Conservation (phyloP, 2,329 filamentous ascomycete genomes). For the Diaporthe helianthi region DNA sequence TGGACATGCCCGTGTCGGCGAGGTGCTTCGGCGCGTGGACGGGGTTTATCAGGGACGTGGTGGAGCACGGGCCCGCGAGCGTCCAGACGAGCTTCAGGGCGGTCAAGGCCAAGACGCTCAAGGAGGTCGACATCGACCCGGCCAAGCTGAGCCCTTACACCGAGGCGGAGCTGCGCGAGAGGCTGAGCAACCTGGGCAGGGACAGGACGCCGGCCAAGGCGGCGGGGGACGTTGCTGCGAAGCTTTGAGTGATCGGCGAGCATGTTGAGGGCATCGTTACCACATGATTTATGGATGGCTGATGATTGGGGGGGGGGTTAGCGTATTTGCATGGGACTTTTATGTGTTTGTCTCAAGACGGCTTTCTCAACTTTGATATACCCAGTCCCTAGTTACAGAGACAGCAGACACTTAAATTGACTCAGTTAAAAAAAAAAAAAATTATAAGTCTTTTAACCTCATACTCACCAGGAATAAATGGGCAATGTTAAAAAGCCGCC, state of each 20-base stretch:
- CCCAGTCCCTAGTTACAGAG: too few species aligned
- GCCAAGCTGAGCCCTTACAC: conserved; percentile 51
- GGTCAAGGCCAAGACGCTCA: conserved; percentile 58
- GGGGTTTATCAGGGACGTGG: conserved; percentile 58
- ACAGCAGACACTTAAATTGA: too few species aligned
- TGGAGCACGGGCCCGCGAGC: conserved; percentile 42
- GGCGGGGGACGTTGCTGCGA: conserved; percentile 29
- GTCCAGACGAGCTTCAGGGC: conserved; percentile 51
- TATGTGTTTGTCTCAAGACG: neutral
- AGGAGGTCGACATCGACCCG: conserved; percentile 55
- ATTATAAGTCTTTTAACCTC: too few species aligned
- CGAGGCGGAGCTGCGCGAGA: conserved; percentile 51
- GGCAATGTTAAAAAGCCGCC: too few species aligned
- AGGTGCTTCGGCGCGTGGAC: conserved; percentile 64
- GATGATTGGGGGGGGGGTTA: neutral
- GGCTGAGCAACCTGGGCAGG: conserved; percentile 45
- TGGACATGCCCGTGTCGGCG: conserved; percentile 50
- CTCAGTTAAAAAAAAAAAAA: too few species aligned
- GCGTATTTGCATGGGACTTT: conserved; percentile 2
- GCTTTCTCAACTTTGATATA: conserved; percentile 10
- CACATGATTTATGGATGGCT: conserved; percentile 16
- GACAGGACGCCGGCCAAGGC: conserved; percentile 36
- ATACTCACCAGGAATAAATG: too few species aligned
- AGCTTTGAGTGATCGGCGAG: conserved; percentile 13
- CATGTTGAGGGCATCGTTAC: neutral